phyloP scores from a whole-genome alignment of 805 yeast species.

The Scheffersomyces coipomensis region DNA sequence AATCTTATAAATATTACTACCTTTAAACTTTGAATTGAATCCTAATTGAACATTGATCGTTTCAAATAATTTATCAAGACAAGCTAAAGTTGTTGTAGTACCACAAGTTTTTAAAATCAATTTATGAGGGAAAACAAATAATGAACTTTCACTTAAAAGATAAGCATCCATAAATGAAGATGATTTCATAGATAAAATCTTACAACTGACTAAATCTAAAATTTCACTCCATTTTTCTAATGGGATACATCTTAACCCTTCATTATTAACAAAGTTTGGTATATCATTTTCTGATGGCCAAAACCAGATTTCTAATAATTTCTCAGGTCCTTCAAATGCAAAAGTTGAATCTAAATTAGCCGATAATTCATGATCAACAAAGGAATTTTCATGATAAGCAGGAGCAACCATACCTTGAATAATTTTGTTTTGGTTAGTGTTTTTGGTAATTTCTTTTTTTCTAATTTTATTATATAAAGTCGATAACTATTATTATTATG shows the following conservation, averaged over 20 bases:
- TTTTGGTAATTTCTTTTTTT: too few species aligned
- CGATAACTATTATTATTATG: not conserved
- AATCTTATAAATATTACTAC: constrained; percentile 54
- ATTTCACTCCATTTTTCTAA: constrained; percentile 67
- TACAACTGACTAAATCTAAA: constrained; percentile 83
- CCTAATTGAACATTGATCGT: constrained; percentile 20
- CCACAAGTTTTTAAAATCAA: constrained; percentile 93
- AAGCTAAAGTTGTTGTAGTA: constrained; percentile 84
- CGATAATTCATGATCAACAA: constrained; percentile 77
- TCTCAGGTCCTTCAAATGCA: constrained; percentile 98
- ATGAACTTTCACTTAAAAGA: constrained; percentile 81
- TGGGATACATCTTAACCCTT: constrained; percentile 64
- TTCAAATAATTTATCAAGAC: constrained; percentile 64
- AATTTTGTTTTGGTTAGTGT: too few species aligned
- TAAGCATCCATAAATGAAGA: constrained; percentile 73
- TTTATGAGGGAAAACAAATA: constrained; percentile 86
- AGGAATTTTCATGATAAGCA: constrained; percentile 42
- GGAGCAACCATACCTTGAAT: constrained; percentile 38
- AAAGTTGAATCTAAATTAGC: constrained; percentile 79
- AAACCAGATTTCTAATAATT: constrained; percentile 87
- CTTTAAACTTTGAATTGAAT: constrained; percentile 27
- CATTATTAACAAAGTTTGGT: constrained; percentile 32
- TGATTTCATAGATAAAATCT: constrained; percentile 76
- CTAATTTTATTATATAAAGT: not conserved
- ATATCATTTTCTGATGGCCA: constrained; percentile 47